Percentiles rank a stretch among this genome's conserved stretches.
phyloP scores from a whole-genome alignment of 2,329 filamentous ascomycete species.

The Paraphoma chrysanthemicola region DNA sequence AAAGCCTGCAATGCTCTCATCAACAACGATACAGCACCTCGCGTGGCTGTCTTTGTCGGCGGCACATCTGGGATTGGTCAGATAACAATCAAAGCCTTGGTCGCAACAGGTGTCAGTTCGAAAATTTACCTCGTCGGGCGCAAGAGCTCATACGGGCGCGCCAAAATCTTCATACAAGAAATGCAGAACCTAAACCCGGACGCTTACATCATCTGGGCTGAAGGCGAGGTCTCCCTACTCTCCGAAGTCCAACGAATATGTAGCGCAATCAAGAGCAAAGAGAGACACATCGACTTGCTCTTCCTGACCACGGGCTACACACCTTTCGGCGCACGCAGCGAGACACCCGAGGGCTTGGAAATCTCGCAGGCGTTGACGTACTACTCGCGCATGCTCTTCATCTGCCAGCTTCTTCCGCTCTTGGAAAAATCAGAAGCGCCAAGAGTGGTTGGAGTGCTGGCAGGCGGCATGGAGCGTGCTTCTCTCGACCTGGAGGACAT shows the following conservation, averaged over 20 bases:
- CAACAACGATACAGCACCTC: conserved; percentile 46
- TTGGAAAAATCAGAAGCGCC: conserved; percentile 25
- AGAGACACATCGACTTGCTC: conserved; percentile 52
- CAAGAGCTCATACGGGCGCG: conserved; percentile 41
- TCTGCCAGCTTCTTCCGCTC: conserved; percentile 51
- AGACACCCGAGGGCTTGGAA: conserved; percentile 52
- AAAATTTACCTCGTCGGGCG: conserved; percentile 56
- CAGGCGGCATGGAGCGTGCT: conserved; percentile 41
- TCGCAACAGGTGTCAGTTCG: conserved; percentile 42
- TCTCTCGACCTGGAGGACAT: conserved; percentile 44
- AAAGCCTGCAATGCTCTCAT: conserved; percentile 25
- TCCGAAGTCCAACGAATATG: conserved; percentile 52
- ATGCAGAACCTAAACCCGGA: conserved; percentile 47
- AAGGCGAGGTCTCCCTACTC: conserved; percentile 56
- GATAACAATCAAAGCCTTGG: conserved; percentile 48
- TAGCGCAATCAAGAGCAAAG: conserved; percentile 47
- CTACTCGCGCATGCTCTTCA: conserved; percentile 55
- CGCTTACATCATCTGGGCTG: conserved; percentile 53
- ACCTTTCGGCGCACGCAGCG: conserved; percentile 48
- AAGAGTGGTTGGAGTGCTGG: conserved; percentile 46
- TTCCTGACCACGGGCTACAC: conserved; percentile 56
- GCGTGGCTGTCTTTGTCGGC: conserved; percentile 54
- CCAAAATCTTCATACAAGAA: conserved; percentile 46
- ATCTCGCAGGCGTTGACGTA: conserved; percentile 50
- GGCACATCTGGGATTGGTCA: conserved; percentile 58